Evolutionary conservation across 352 stramenopile genomes (phyloP).

Genomic region (Pythium dissimile): DNA sequence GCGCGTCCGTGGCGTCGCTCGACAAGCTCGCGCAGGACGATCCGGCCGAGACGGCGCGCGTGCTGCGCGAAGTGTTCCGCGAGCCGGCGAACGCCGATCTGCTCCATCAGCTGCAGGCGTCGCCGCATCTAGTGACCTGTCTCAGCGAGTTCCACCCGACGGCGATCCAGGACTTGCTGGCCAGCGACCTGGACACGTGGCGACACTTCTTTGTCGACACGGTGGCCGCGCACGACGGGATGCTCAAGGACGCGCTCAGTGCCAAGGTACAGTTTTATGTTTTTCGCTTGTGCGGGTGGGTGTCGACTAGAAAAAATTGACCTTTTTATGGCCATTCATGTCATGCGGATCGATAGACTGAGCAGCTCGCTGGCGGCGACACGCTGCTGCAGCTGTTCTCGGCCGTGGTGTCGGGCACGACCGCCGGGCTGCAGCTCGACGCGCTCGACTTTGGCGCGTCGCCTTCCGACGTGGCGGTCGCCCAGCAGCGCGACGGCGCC

Average conservation of each 20-base stretch:
- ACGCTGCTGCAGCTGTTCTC: conserved; percentile 45
- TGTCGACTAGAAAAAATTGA: too few relatives aligned
- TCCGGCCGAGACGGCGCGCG: conserved; percentile 34
- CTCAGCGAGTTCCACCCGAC: conserved; percentile 60
- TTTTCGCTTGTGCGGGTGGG: too few relatives aligned
- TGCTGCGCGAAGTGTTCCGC: conserved; percentile 58
- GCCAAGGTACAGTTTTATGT: conserved; percentile 36
- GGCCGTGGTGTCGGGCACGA: conserved; percentile 38
- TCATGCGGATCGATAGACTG: too few relatives aligned
- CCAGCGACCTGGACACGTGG: conserved; percentile 59
- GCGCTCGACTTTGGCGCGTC: conserved; percentile 42
- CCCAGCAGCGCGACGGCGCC: conserved; percentile 30
- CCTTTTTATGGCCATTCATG: too few relatives aligned
- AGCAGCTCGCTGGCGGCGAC: conserved; percentile 48
- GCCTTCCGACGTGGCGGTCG: conserved; percentile 28
- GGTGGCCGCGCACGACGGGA: conserved; percentile 41
- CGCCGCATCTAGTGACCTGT: conserved; percentile 52
- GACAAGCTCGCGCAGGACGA: conserved; percentile 64
- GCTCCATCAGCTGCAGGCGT: conserved; percentile 46
- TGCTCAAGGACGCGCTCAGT: conserved; percentile 50
- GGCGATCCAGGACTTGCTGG: conserved; percentile 60
- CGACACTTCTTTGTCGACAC: conserved; percentile 63
- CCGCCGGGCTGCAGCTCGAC: conserved; percentile 39
- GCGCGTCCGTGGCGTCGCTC: conserved; percentile 42
- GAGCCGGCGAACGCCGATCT: conserved; percentile 39